phyloP scores from a whole-genome alignment of 176 grass and related monocot genomes.

The Eragrostis curvula region DNA sequence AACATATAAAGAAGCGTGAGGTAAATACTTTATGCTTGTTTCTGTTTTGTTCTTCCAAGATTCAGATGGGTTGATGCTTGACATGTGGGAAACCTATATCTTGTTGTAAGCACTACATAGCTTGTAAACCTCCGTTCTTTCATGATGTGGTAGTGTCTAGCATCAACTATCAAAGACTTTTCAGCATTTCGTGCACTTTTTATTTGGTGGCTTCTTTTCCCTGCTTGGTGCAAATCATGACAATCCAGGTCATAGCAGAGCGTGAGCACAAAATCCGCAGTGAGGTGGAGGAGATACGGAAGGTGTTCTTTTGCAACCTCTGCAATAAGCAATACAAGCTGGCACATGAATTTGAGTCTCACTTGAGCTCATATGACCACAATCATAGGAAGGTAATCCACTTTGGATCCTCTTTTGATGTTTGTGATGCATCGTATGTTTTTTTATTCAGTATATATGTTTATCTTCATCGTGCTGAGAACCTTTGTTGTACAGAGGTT shows the following conservation, averaged over 20 bases:
- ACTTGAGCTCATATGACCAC: conserved; percentile 98
- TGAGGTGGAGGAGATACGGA: conserved; percentile 98
- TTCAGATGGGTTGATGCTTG: conserved; percentile 60
- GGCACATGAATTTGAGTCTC: conserved; percentile 92
- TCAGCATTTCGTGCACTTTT: conserved; percentile 65
- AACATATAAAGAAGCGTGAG: conserved; percentile 95
- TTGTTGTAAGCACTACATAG: background rate
- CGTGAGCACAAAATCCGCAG: conserved; percentile 92
- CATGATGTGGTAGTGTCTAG: conserved; percentile 39
- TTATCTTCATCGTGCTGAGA: background rate
- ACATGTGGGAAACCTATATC: conserved; percentile 41
- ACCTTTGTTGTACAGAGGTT: conserved; percentile 63
- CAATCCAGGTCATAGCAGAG: conserved; percentile 99
- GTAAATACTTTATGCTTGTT: conserved; percentile 47
- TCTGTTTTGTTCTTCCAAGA: conserved; percentile 22
- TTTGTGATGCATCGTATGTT: background rate
- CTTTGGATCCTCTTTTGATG: conserved; percentile 12
- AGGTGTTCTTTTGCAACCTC: conserved; percentile 89
- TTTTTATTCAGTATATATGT: background rate
- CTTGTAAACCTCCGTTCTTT: conserved; percentile 19
- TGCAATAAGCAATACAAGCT: conserved; percentile 98
- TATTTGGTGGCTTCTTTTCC: conserved; percentile 91
- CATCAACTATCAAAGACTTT: conserved; percentile 54
- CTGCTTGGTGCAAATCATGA: conserved; percentile 90
- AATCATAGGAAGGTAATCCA: conserved; percentile 88